Evolutionary conservation across 805 yeast genomes (phyloP), one percentile per base, ranked within the genome.

Genomic region (Zygoascus ofunaensis): DNA sequence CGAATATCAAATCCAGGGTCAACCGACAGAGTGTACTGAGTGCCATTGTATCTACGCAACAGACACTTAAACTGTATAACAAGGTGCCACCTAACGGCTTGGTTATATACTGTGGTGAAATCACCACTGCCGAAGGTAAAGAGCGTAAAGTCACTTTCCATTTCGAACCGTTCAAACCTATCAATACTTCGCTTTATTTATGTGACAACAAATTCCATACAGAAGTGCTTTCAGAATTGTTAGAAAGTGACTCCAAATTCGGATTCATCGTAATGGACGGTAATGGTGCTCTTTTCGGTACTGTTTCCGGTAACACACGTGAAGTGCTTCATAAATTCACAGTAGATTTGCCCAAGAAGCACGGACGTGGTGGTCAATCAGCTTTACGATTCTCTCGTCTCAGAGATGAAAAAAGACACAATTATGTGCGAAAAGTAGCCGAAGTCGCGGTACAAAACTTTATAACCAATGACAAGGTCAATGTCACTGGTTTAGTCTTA

Each of bases 311-410:
- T 65, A 92, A 92, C 71, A 89, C 95, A 39, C 82, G 98, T 73
- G 96, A 92, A 51, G 86, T 92, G 37, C 73, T 92, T 61, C 95
- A 90, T 68, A 92, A 92, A 68, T 92, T 92, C 69, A 83, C 87
- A 1, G 99, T 92, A 45, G 99, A 92, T 67, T 74, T 92, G 58
- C 99, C 99, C 58, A 92, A 92, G 74, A 92, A 92, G 86, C 98
- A 92, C 74, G 98, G 98, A 61, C 84, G 98, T 77, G 98, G 98
- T 84, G 98, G 98, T 82, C 98, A 92, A 73, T 92, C 99, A 51
- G 98, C 99, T 37, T 64, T 92, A 56, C 97, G 99, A 86, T 92
- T 92, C 74, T 82, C 97, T 21, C 89, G 99, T 76, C 76, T 92
- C 66, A 84, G 99, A 77, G 98, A 92, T 58, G 98, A 92, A 70